Conservation (phyloP, 352 stramenopile species). For the Globisporangium yorkense region DNA sequence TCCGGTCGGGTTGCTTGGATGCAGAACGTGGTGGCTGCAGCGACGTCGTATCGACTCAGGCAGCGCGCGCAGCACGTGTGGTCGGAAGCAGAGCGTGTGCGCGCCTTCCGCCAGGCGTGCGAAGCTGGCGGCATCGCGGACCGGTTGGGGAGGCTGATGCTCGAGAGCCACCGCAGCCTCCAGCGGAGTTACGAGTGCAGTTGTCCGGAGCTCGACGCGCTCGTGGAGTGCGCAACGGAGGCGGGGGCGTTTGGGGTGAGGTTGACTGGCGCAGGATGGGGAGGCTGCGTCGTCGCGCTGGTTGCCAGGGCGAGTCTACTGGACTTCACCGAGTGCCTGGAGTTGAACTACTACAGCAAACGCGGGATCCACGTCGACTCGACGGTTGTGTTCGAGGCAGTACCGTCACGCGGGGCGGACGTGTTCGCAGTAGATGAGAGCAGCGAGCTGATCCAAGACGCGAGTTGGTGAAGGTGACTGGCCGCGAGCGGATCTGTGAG, state of each 20-base stretch:
- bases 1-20: not conserved
- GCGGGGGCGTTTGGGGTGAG: constrained; percentile 58
- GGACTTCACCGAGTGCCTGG: constrained; percentile 32
- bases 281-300: constrained; percentile 68
- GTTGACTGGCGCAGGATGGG: constrained; percentile 81
- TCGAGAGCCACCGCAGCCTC: constrained; percentile 57
- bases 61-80: constrained; percentile 68
- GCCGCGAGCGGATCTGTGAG: too few species aligned
- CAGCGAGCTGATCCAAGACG: too few species aligned
- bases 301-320: constrained; percentile 27
- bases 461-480: too few species aligned
- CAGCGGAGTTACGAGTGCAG: constrained; percentile 71
- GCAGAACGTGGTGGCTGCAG: constrained; percentile 28
- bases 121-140: not conserved
- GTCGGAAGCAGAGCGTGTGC: constrained; percentile 57
- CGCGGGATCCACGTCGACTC: not conserved
- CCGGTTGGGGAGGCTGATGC: constrained; percentile 59
- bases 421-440: not conserved
- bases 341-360: constrained; percentile 27
- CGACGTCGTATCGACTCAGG: constrained; percentile 34
- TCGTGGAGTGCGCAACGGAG: constrained; percentile 39
- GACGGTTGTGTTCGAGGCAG: not conserved
- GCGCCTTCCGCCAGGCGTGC: constrained; percentile 33
- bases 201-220: constrained; percentile 55
- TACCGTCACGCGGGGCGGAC: not conserved